phyloP scores from a whole-genome alignment of 2,329 filamentous ascomycete species.

The Diplodia intermedia region DNA sequence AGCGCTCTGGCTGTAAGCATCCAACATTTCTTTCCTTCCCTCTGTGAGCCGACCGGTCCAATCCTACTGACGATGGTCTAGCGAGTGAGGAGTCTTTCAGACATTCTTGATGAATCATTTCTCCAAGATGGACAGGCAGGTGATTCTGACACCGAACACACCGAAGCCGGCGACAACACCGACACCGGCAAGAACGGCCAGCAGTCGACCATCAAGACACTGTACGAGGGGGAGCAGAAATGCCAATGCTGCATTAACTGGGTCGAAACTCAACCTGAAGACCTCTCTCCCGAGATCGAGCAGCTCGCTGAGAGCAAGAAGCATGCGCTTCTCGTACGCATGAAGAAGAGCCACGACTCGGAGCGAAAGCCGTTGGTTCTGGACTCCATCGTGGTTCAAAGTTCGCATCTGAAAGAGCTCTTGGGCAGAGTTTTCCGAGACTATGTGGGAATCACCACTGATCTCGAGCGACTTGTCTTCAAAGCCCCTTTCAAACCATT shows the following conservation, averaged over 20 bases:
- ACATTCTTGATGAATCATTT: background rate
- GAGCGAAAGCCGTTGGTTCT: constrained; percentile 30
- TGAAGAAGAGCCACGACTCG: constrained; percentile 31
- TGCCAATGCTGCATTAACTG: constrained; percentile 37
- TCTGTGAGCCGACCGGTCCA: background rate
- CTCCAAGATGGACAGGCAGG: background rate
- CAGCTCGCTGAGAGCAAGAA: constrained; percentile 35
- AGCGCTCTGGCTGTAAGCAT: background rate
- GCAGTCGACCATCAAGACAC: constrained; percentile 33
- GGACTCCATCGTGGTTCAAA: constrained; percentile 47
- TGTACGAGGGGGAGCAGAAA: constrained; percentile 36
- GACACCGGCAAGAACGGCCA: background rate
- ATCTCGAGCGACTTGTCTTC: constrained; percentile 44
- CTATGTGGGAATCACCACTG: constrained; percentile 44
- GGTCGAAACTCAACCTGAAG: constrained; percentile 35
- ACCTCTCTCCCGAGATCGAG: constrained; percentile 35
- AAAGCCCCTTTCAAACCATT: constrained; percentile 46
- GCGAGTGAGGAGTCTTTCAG: constrained; percentile 2
- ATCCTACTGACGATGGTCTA: background rate
- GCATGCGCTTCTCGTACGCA: constrained; percentile 36
- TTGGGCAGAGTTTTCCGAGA: constrained; percentile 43
- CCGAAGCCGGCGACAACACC: background rate
- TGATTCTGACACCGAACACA: background rate
- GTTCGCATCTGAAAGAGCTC: constrained; percentile 43
- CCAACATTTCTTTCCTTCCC: background rate